Base-by-base conservation (phyloP, 1,139 yeast genomes). In the Candida tropicalis region DNA sequence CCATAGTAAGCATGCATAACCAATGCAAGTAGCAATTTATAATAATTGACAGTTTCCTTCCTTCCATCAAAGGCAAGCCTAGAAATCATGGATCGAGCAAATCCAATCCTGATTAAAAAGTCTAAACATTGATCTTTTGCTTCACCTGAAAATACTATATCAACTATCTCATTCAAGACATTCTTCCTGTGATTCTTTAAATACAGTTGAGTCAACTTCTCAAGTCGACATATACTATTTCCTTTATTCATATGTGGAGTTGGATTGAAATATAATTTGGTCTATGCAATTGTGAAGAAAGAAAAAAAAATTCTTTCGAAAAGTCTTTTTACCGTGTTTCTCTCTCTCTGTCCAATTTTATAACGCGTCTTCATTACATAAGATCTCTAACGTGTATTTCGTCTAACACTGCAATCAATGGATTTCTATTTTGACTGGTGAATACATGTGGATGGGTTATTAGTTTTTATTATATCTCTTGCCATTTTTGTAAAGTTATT, bases 21-120 rank as follows among this genome's bases (percentile, higher is more conserved):
- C 7, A 38, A 15, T 10, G 33, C 23, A 18, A 38, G 23, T 11
- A 31, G 10, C 27, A 38, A 38, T 13, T 38, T 38, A 15, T 28
- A 38, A 15, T 12, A 38, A 6, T 38, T 38, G 12, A 38, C 17
- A 3, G 40, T 38, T 17, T 29, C 34, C n/a, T 35, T 17, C 38
- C 11, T 35, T 10, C 22, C 17, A 22, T 9, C 28, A 9, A 11
- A 17, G 6, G 31, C 9, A 17, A 36, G 5, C 22, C 35, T 40
- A 45, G 43, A 40, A 9, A 41, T 10, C 24, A 42, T 27, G 16
- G 27, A 16, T 10, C 20, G 18, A 20, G 39, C 23, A 22, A 42
- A 41, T 22, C n/a, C 28, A 11, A 11, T 20, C 18, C 7, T 22
- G 9, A 31, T 12, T 22, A 36, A 36, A 20, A 18, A 41, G 5